Base-by-base conservation (phyloP, 768 basidiomycete genomes). In the Pisolithus orientalis region DNA sequence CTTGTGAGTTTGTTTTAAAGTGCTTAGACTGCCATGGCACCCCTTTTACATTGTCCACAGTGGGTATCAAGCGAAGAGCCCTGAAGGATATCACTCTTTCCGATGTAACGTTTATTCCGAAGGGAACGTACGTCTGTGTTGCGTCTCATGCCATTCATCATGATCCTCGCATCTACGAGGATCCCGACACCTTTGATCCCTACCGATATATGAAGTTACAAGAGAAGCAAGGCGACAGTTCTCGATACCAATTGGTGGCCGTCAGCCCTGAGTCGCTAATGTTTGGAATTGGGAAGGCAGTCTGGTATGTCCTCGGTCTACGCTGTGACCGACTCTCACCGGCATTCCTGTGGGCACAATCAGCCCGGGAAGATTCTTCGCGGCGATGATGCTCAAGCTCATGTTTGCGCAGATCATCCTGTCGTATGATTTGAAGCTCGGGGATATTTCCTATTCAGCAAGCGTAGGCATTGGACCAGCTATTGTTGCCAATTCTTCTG, bases 121-220 rank as follows among this genome's bases (percentile, higher is more conserved):
- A 64, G 27, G 74, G 70, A 11, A 64, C 64, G 21, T 49, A 56
- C 25, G 29, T 74, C 7, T 38, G 60, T 2, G 60, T 59, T 7
- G 57, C 70, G 3, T 29, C 61, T 2, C 49, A 52, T 17, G 60
- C 60, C 8, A 39, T 62, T 0, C 67, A 69, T 39, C 53, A 34
- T 3, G 61, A 65, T 14, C 42, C 51, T 9, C 39, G 24, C 6
- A 7, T 56, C 7, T 75, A 77, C 40, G 56, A 68, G 1, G 62
- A 73, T 39, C 55, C 76, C 0, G 21, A 63, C 0, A 52, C 49
- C 3, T 77, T 83, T 53, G 70, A 79, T 39, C 74, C 74, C 0
- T 79, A 77, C 62, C 76, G 81, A 2, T 82, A 79, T 57, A 64
- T 69, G 0, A 59, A 69, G 11, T 63, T 71, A 56, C 57, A 65